phyloP scores from a whole-genome alignment of 768 basidiomycete genomes.

The Suillus hirtellus region DNA sequence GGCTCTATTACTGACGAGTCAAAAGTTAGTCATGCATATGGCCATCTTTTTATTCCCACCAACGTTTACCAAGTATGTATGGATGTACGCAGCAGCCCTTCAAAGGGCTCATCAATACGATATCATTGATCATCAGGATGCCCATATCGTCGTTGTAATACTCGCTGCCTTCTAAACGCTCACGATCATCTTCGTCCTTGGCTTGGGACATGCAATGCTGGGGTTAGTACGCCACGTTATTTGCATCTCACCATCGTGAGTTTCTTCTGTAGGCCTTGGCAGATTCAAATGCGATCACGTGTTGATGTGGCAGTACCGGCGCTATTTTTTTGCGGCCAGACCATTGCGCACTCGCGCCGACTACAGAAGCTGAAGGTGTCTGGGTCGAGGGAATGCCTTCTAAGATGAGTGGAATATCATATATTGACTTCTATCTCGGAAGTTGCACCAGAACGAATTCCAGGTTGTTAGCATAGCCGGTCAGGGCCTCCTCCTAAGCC shows the following conservation, averaged over 20 bases:
- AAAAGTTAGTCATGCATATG: not conserved
- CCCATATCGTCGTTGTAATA: slow-evolving; percentile 49
- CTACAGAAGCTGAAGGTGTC: slow-evolving; percentile 21
- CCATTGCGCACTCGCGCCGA: slow-evolving; percentile 14
- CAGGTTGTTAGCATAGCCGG: slow-evolving; percentile 60
- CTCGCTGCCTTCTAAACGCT: slow-evolving; percentile 37
- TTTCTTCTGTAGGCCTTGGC: not conserved
- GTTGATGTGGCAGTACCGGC: slow-evolving; percentile 13
- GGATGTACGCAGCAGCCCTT: slow-evolving; percentile 40
- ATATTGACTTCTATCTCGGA: slow-evolving; percentile 32
- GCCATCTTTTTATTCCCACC: not conserved
- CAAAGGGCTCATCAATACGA: slow-evolving; percentile 41
- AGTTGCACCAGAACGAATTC: slow-evolving; percentile 44
- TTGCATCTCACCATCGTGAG: slow-evolving; percentile 23
- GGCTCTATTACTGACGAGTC: not conserved
- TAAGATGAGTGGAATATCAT: slow-evolving; percentile 28
- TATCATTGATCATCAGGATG: slow-evolving; percentile 39
- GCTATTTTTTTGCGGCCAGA: slow-evolving; percentile 22
- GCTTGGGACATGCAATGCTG: slow-evolving; percentile 34
- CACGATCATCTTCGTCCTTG: slow-evolving; percentile 47
- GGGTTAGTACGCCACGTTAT: slow-evolving; percentile 35
- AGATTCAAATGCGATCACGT: not conserved
- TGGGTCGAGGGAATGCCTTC: slow-evolving; percentile 35
- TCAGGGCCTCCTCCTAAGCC: slow-evolving; percentile 36
- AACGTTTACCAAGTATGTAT: slow-evolving; percentile 11